phyloP scores from a whole-genome alignment of 2,329 filamentous ascomycete genomes.

The Cladosporium austrohemisphaericum region DNA sequence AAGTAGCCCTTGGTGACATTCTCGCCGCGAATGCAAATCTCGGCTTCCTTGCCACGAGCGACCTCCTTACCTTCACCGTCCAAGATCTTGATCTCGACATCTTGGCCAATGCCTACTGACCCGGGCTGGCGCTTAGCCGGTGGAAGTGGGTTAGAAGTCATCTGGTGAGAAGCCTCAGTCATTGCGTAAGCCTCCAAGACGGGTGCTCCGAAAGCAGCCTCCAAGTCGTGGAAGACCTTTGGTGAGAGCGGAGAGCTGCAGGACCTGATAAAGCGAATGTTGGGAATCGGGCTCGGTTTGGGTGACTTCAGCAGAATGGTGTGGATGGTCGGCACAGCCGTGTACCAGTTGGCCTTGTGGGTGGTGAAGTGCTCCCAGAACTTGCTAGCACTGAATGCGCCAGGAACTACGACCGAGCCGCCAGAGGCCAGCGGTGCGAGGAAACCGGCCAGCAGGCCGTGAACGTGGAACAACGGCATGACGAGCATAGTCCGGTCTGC shows the following conservation, averaged over 20 bases:
- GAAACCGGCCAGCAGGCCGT: constrained; percentile 80
- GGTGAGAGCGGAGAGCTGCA: constrained; percentile 82
- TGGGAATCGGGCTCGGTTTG: constrained; percentile 62
- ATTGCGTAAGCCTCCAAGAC: constrained; percentile 89
- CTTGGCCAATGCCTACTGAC: constrained; percentile 77
- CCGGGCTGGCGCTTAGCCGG: constrained; percentile 74
- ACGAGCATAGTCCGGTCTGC: constrained; percentile 78
- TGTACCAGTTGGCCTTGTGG: constrained; percentile 84
- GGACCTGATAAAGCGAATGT: constrained; percentile 81
- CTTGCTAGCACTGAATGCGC: constrained; percentile 73
- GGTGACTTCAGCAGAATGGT: constrained; percentile 78
- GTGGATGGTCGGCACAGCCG: constrained; percentile 88
- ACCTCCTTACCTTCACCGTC: constrained; percentile 66
- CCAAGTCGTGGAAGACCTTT: constrained; percentile 74
- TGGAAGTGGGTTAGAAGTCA: constrained; percentile 63
- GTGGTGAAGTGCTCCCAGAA: constrained; percentile 77
- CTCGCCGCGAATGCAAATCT: constrained; percentile 77
- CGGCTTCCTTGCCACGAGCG: constrained; percentile 65
- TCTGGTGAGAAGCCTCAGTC: constrained; percentile 85
- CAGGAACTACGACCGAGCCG: constrained; percentile 74
- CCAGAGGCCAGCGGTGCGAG: constrained; percentile 71
- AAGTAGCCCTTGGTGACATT: constrained; percentile 84
- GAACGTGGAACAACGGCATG: constrained; percentile 89
- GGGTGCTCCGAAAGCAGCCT: constrained; percentile 70
- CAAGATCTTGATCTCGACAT: constrained; percentile 76